Evolutionary conservation across 2,329 filamentous ascomycete genomes (phyloP).

Genomic region (Nigrograna mackinnonii): DNA sequence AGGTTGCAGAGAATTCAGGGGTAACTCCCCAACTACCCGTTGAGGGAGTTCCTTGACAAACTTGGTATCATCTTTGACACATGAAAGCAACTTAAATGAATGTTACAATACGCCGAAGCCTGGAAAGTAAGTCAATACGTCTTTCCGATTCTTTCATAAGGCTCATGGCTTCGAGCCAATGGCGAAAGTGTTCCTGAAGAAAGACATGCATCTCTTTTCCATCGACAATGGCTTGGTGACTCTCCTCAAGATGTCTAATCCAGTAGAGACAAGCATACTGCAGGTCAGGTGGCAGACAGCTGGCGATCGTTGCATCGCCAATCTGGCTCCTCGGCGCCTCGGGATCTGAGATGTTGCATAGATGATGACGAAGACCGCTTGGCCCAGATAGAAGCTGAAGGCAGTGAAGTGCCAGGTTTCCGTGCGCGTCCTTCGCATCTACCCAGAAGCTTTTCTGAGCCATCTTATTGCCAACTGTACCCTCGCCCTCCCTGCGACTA

Average conservation of each 20-base stretch:
- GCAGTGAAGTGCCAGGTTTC: constrained; percentile 36
- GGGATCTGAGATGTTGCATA: constrained; percentile 33
- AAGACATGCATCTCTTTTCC: constrained; percentile 36
- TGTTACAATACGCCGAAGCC: constrained; percentile 11
- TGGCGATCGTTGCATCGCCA: constrained; percentile 8
- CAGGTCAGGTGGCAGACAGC: constrained; percentile 14
- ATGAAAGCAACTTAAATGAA: too few species aligned
- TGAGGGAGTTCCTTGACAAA: too few species aligned
- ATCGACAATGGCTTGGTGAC: constrained; percentile 18
- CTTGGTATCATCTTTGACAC: too few species aligned
- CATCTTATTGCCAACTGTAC: too few species aligned
- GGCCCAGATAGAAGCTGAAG: constrained; percentile 37
- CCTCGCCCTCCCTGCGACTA: too few species aligned
- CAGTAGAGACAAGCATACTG: constrained; percentile 46
- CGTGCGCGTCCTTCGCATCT: constrained; percentile 37
- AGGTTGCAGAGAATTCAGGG: too few species aligned
- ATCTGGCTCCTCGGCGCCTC: constrained; percentile 12
- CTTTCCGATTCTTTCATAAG: constrained; percentile 27
- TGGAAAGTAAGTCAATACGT: constrained; percentile 20
- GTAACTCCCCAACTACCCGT: too few species aligned
- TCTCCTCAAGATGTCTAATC: constrained; percentile 22
- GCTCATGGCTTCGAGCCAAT: constrained; percentile 51
- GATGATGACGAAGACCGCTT: constrained; percentile 35
- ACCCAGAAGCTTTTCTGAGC: too few species aligned
- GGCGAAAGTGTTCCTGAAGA: constrained; percentile 42